Percentiles rank a stretch among this genome's conserved stretches.
These are phyloP conservation scores for Phytopythium oedochilum DNA, from an alignment of 352 stramenopile species.

Conservation along the genomic window DNA sequence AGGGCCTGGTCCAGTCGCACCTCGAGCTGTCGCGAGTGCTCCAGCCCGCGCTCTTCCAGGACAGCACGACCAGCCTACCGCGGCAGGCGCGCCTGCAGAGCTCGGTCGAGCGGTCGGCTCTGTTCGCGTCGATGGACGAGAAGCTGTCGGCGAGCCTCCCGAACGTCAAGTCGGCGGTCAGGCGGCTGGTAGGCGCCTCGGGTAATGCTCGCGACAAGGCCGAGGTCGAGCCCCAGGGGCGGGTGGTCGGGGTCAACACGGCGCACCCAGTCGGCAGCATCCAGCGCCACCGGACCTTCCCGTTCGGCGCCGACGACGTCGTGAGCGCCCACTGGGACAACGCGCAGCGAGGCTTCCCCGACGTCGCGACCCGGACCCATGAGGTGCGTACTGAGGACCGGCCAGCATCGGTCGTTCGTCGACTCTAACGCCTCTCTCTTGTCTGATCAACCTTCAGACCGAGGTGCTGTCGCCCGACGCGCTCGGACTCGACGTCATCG, in stretches of 20 bases:
- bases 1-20: not conserved
- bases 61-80: not conserved
- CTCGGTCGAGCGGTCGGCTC: not conserved
- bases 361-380: not conserved
- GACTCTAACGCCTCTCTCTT: not conserved
- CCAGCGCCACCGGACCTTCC: not conserved
- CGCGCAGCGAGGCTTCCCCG: not conserved
- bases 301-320: not conserved
- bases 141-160: not conserved
- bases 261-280: not conserved
- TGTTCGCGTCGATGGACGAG: conserved; percentile 1
- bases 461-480: not conserved
- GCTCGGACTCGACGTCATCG: not conserved
- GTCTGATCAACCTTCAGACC: not conserved
- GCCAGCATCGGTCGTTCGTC: too few species aligned
- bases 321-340: not conserved
- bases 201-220: not conserved
- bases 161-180: not conserved
- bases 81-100: not conserved
- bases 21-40: not conserved
- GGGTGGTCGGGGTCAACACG: not conserved
- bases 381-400: not conserved
- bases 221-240: not conserved
- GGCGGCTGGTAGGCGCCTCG: not conserved
- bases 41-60: not conserved